Evolutionary conservation across 495 filamentous ascomycete species (phyloP).

Genomic region (Glarea lozoyensis): DNA sequence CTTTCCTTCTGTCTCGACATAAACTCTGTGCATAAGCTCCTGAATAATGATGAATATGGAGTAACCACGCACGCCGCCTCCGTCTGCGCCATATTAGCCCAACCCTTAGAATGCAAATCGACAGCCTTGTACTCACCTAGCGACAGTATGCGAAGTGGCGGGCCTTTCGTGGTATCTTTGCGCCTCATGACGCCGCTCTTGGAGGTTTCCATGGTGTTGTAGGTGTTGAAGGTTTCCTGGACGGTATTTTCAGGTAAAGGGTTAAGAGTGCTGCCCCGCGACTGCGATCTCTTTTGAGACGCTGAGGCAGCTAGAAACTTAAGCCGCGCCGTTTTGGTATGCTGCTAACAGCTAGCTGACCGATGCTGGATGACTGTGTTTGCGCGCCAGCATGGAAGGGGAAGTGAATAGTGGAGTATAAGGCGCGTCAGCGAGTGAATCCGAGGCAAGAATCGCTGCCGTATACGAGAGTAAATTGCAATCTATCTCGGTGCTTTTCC

Average conservation of each 20-base stretch:
- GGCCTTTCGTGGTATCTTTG: slow-evolving; percentile 91
- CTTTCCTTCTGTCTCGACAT: slow-evolving; percentile 75
- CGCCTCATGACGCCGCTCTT: slow-evolving; percentile 40
- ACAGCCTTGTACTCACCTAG: slow-evolving; percentile 52
- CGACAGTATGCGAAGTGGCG: slow-evolving; percentile 83
- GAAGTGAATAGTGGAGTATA: too few species aligned
- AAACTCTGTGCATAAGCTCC: slow-evolving; percentile 91
- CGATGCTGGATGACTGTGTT: slow-evolving; percentile 16
- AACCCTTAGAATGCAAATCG: neutral
- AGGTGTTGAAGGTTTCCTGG: slow-evolving; percentile 1
- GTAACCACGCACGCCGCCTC: slow-evolving; percentile 93
- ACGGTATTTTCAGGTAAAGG: slow-evolving; percentile 3
- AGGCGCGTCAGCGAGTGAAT: too few species aligned
- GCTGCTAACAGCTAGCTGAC: slow-evolving; percentile 1
- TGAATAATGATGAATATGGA: slow-evolving; percentile 93
- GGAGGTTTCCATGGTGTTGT: slow-evolving; percentile 9
- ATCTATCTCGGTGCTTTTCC: too few species aligned
- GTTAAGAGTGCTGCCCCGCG: slow-evolving; percentile 3
- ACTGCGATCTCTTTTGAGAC: slow-evolving; percentile 4
- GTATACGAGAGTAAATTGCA: too few species aligned
- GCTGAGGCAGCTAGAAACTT: slow-evolving; percentile 13
- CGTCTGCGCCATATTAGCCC: slow-evolving; percentile 42
- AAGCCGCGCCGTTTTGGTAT: slow-evolving; percentile 17
- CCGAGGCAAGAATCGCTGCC: too few species aligned
- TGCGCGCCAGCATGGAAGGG: too few species aligned